phyloP scores from a whole-genome alignment of 352 stramenopile genomes.

The Phytophthora syringae region DNA sequence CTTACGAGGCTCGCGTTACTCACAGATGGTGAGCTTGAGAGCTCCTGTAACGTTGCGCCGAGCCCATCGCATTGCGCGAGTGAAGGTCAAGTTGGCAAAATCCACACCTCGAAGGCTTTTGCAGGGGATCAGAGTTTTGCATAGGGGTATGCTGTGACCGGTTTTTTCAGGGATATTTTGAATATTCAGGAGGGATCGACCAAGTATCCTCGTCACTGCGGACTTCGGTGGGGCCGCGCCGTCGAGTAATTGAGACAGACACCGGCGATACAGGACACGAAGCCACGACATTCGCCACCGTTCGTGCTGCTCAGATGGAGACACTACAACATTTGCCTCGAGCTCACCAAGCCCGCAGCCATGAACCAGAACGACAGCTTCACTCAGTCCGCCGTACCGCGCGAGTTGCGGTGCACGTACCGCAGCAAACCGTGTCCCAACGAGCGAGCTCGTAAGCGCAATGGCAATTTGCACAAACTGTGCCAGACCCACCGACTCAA shows the following conservation, averaged over 20 bases:
- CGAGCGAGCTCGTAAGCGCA: constrained; percentile 55
- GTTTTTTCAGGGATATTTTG: constrained; percentile 21
- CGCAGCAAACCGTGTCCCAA: constrained; percentile 56
- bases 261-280: constrained; percentile 2
- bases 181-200: constrained; percentile 22
- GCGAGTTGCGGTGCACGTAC: constrained; percentile 50
- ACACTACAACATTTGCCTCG: constrained; percentile 34
- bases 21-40: constrained; percentile 11
- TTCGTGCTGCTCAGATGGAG: constrained; percentile 3
- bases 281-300: constrained; percentile 1
- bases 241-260: no score
- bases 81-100: constrained; percentile 21
- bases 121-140: no score
- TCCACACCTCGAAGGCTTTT: constrained; percentile 10
- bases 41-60: constrained; percentile 17
- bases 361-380: constrained; percentile 30
- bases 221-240: no score
- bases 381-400: constrained; percentile 15
- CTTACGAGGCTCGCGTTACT: constrained; percentile 18
- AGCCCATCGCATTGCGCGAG: constrained; percentile 19
- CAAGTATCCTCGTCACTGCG: constrained; percentile 5
- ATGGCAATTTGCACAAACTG: constrained; percentile 56
- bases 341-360: constrained; percentile 16
- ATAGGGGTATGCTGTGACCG: background rate
- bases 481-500: constrained; percentile 59